Conservation (phyloP, 345 rosid genomes). For the Adansonia digitata region DNA sequence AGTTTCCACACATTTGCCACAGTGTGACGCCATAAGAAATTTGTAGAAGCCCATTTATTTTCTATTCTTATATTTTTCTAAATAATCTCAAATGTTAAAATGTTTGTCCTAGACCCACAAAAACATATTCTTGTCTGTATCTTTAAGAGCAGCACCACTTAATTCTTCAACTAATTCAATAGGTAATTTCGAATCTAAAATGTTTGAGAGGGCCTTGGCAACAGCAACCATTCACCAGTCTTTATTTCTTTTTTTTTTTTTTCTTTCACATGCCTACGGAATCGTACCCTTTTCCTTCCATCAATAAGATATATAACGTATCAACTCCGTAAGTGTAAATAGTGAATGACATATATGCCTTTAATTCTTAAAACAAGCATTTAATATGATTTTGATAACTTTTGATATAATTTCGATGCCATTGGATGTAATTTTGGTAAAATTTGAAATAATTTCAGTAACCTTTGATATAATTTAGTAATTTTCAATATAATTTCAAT, state of each 20-base stretch:
- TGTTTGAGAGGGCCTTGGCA: not conserved
- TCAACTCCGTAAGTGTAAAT: no score
- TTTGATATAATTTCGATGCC: no score
- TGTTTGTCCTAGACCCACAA: not conserved
- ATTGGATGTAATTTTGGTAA: no score
- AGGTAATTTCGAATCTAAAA: not conserved
- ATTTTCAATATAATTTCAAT: no score
- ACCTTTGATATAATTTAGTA: no score
- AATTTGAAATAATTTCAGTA: no score
- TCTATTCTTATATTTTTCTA: not conserved
- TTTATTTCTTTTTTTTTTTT: not conserved
- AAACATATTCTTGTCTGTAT: not conserved
- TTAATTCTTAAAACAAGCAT: no score
- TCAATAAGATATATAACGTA: no score
- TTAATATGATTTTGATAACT: no score
- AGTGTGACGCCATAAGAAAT: not conserved
- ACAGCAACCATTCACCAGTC: not conserved
- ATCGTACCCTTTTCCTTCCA: not conserved
- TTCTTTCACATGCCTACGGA: not conserved
- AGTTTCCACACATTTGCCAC: not conserved
- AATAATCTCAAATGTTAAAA: not conserved
- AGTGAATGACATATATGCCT: no score
- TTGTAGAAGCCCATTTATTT: not conserved
- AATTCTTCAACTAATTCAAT: not conserved
- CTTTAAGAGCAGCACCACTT: not conserved